phyloP scores from a whole-genome alignment of 1,284 basidiomycete species.

The Fomitopsis betulina region DNA sequence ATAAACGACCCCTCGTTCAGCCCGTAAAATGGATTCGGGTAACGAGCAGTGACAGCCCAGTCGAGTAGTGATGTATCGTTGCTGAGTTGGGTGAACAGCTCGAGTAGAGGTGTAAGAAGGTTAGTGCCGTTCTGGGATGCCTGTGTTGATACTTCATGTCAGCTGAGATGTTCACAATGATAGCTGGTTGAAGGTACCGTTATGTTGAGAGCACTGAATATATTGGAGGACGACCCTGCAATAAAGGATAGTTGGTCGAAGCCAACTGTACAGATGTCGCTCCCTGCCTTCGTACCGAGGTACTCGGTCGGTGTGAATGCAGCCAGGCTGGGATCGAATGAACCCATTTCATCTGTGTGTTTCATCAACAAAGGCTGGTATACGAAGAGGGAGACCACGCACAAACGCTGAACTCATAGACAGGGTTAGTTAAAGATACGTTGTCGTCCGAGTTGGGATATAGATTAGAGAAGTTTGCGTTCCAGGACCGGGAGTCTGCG shows the following conservation, averaged over 20 bases:
- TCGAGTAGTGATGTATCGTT: not conserved
- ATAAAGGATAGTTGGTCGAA: constrained; percentile 44
- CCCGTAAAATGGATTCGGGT: constrained; percentile 42
- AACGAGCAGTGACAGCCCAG: constrained; percentile 3
- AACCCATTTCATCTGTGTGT: constrained; percentile 35
- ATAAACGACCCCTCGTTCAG: constrained; percentile 32
- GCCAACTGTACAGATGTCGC: constrained; percentile 38
- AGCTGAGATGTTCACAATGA: not conserved
- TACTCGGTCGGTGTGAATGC: constrained; percentile 39
- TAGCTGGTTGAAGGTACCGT: constrained; percentile 22
- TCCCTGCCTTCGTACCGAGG: constrained; percentile 36
- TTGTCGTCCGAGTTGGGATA: constrained; percentile 8
- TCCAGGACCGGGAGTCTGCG: constrained; percentile 15
- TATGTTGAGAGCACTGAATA: constrained; percentile 32
- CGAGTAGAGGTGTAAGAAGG: not conserved
- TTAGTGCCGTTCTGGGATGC: constrained; percentile 1
- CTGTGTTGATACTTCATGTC: not conserved
- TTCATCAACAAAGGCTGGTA: not conserved
- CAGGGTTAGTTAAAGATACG: constrained; percentile 33
- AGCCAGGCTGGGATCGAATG: constrained; percentile 41
- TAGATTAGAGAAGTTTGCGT: constrained; percentile 5
- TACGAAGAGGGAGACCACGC: constrained; percentile 15
- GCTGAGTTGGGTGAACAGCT: not conserved
- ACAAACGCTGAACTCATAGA: constrained; percentile 44
- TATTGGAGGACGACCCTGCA: constrained; percentile 35